Percentiles rank a stretch among this genome's conserved stretches.
Conservation (phyloP, 345 rosid genomes). For the Brassica cretica region DNA sequence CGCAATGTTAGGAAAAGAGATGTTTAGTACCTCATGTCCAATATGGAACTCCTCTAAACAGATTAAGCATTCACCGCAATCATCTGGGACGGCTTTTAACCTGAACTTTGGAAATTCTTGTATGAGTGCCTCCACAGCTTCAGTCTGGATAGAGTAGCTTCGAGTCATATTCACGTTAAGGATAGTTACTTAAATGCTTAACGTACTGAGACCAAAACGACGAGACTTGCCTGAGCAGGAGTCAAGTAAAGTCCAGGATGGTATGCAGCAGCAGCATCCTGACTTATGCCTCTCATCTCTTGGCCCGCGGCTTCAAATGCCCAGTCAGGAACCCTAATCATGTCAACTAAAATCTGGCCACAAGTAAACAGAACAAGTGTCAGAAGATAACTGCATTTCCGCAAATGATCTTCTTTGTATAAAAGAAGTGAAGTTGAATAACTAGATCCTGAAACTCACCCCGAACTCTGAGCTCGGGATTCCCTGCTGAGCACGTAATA, state of each 20-base stretch:
- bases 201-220: neutral
- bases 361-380: constrained; percentile 18
- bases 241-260: constrained; percentile 97
- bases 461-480: constrained; percentile 94
- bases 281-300: constrained; percentile 96
- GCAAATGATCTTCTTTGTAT: constrained; percentile 7
- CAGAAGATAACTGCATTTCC: constrained; percentile 17
- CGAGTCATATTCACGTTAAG: neutral
- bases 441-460: constrained; percentile 51
- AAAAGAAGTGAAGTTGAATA: constrained; percentile 13
- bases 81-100: constrained; percentile 94
- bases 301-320: constrained; percentile 99
- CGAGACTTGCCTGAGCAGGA: constrained; percentile 70
- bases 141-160: constrained; percentile 52
- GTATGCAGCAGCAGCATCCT: constrained; percentile 82
- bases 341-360: constrained; percentile 82
- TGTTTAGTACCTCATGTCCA: constrained; percentile 76
- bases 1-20: neutral
- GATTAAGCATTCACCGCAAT: constrained; percentile 97
- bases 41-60: constrained; percentile 92
- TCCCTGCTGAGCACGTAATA: constrained; percentile 90
- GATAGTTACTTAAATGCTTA: constrained; percentile 21
- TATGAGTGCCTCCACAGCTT: constrained; percentile 95
- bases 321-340: constrained; percentile 97
- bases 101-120: constrained; percentile 95